phyloP scores from a whole-genome alignment of 768 basidiomycete species.

The Lyophyllum atratum region DNA sequence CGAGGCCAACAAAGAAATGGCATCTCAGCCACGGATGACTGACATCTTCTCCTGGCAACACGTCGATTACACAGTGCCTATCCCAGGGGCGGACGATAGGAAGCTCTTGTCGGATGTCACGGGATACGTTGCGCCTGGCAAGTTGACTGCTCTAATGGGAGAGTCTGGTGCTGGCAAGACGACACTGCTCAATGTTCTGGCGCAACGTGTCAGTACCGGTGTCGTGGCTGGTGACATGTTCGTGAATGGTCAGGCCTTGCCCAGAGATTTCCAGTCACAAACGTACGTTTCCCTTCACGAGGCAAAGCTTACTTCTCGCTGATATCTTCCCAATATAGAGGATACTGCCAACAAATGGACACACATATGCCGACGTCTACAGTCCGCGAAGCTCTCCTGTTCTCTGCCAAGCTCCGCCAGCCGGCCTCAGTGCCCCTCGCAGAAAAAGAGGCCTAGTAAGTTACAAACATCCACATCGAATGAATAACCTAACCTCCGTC shows the following conservation, averaged over 20 bases:
- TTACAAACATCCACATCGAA: slow-evolving; percentile 4
- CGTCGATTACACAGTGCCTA: slow-evolving; percentile 58
- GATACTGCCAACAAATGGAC: slow-evolving; percentile 87
- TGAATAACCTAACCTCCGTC: not conserved
- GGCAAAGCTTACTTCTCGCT: not conserved
- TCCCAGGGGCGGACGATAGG: slow-evolving; percentile 42
- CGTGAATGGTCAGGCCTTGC: slow-evolving; percentile 43
- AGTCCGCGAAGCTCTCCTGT: slow-evolving; percentile 78
- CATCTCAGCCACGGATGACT: slow-evolving; percentile 32
- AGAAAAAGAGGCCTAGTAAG: slow-evolving; percentile 82
- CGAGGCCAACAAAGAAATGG: slow-evolving; percentile 32
- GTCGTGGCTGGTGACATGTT: slow-evolving; percentile 38
- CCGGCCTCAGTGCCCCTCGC: slow-evolving; percentile 60
- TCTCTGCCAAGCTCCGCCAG: slow-evolving; percentile 81
- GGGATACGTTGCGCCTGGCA: slow-evolving; percentile 78
- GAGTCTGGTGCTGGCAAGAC: slow-evolving; percentile 39
- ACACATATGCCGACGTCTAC: slow-evolving; percentile 74
- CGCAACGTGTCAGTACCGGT: slow-evolving; percentile 37
- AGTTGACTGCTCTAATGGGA: slow-evolving; percentile 68
- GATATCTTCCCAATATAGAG: slow-evolving; percentile 25
- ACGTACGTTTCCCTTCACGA: slow-evolving; percentile 30
- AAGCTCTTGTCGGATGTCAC: slow-evolving; percentile 70
- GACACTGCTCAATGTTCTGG: slow-evolving; percentile 47
- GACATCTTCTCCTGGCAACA: slow-evolving; percentile 73
- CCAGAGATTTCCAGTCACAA: slow-evolving; percentile 50